Percentiles rank a stretch among this genome's conserved stretches.
phyloP scores from a whole-genome alignment of 257 asterid genomes.

The Eustoma russellianum region DNA sequence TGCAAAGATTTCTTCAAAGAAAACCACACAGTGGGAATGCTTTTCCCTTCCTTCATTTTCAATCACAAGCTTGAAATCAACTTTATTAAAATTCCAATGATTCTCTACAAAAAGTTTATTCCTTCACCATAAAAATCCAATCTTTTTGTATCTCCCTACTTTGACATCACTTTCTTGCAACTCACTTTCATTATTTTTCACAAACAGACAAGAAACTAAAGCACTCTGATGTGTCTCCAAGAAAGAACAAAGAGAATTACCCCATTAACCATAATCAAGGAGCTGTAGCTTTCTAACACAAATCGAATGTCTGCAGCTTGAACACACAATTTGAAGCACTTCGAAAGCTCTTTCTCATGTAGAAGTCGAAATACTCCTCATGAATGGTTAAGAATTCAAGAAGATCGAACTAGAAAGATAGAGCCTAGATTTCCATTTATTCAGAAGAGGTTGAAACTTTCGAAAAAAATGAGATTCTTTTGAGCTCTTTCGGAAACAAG shows the following conservation, averaged over 20 bases:
- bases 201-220: slow-evolving; percentile 7
- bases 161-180: slow-evolving; percentile 6
- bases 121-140: too few relatives aligned
- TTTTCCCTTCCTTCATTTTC: slow-evolving; percentile 40
- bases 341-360: too few relatives aligned
- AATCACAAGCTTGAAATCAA: neutral
- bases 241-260: slow-evolving; percentile 2
- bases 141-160: too few relatives aligned
- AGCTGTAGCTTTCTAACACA: neutral
- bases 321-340: too few relatives aligned
- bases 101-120: neutral
- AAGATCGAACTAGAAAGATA: slow-evolving; percentile 5
- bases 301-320: neutral
- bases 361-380: too few relatives aligned
- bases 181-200: slow-evolving; percentile 1
- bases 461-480: slow-evolving; percentile 3
- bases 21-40: slow-evolving; percentile 56
- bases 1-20: slow-evolving; percentile 58
- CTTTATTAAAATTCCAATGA: slow-evolving; percentile 6
- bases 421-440: neutral
- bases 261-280: slow-evolving; percentile 1
- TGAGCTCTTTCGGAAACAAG: neutral
- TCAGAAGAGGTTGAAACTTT: neutral
- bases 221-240: slow-evolving; percentile 8
- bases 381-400: neutral